Base-by-base conservation (phyloP, 768 basidiomycete genomes). In the Coprinopsis strossmayeri region DNA sequence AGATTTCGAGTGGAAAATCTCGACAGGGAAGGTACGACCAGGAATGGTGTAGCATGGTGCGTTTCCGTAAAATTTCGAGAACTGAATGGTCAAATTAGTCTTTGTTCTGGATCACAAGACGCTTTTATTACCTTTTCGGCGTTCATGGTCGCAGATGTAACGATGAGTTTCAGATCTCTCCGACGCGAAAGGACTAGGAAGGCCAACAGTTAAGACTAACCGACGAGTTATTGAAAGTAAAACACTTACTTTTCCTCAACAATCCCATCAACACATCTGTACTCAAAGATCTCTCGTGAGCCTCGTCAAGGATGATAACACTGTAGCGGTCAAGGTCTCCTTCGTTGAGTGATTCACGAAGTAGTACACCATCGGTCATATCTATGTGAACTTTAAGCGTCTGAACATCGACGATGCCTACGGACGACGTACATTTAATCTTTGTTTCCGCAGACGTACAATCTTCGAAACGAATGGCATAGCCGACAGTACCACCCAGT, bases 121-220 rank as follows among this genome's bases (percentile, higher is more conserved):
- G 42, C 25, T 11, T 21, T 17, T 20, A 69, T 45, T 55, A 89
- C 93, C 82, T 99, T 99, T 42, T 96, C 93, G 0, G 96, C 90
- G 62, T 99, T 99, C 96, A 99, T 99, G 2, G 96, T 99, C 2
- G 96, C 96, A 5, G 96, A 98, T 1, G 96, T 98, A 32, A 99
- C 93, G 55, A 99, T 92, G 35, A 99, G 80, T 64, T 92, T 98
- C 35, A 98, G 70, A 62, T 99, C 96, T 48, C 94, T 73, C 51
- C 96, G 73, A 2, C 96, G 79, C 1, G 93, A 92, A 20, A 99
- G 69, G 57, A 93, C 84, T 89, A 27, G 23, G 42, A 49, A 7
- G 47, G 53, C 25, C 23, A 34, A 47, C 25, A 13, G 10, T 15
- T 28, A 39, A n/a, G 21, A 23, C 39, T 30, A 44, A 52, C 7